Evolutionary conservation across 108 stramenopile genomes (phyloP).

Genomic region (Schizochytrium sp.): DNA sequence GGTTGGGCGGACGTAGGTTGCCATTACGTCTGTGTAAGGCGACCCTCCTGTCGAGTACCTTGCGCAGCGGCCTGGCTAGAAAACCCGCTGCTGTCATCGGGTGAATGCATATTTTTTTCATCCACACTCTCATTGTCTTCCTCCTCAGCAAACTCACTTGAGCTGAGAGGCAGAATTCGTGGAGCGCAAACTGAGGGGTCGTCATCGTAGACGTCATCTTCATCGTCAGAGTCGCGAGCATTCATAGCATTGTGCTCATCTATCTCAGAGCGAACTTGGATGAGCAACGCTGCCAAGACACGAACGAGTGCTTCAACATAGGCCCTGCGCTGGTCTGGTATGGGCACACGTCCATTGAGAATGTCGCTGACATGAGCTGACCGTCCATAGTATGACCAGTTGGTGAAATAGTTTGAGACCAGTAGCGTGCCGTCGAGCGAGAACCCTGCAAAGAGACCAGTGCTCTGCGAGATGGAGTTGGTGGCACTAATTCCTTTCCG

Average conservation of each 20-base stretch:
- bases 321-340: constrained; percentile 1
- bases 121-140: too few relatives aligned
- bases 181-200: too few relatives aligned
- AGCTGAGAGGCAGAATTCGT: too few relatives aligned
- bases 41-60: too few relatives aligned
- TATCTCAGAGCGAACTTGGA: background rate
- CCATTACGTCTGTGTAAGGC: too few relatives aligned
- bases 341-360: background rate
- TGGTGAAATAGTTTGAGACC: constrained; percentile 14
- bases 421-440: constrained; percentile 17
- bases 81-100: too few relatives aligned
- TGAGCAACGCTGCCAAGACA: background rate
- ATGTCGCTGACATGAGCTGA: constrained; percentile 5
- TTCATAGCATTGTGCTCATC: background rate
- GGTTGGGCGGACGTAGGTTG: too few relatives aligned
- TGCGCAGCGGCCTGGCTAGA: too few relatives aligned
- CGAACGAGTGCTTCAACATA: background rate
- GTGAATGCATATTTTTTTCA: too few relatives aligned
- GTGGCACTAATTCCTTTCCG: background rate
- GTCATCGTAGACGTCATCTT: background rate
- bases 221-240: background rate
- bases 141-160: too few relatives aligned
- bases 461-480: background rate
- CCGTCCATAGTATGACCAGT: background rate
- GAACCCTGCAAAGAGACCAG: constrained; percentile 3